These are phyloP conservation scores for Erythrophleum ivorense DNA, from an alignment of 331 rosid genomes.

Conservation along the genomic window DNA sequence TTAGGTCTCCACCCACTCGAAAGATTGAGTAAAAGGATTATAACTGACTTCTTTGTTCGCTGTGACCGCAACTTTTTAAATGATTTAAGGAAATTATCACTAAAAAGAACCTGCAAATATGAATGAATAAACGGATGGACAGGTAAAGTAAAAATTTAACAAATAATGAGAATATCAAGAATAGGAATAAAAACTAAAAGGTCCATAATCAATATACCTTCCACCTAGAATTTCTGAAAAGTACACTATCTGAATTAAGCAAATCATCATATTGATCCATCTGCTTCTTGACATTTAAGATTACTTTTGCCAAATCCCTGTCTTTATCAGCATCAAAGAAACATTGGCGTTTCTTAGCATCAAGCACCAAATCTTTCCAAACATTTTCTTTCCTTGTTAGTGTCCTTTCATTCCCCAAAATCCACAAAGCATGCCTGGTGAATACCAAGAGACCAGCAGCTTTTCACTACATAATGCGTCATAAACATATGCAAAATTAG, in stretches of 20 bases:
- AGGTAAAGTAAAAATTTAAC: too few species aligned
- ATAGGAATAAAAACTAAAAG: background rate
- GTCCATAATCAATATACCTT: conserved; percentile 34
- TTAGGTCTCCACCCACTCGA: too few species aligned
- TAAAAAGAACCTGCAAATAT: too few species aligned
- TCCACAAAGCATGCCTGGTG: conserved; percentile 70
- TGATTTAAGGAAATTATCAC: too few species aligned
- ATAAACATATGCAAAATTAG: background rate
- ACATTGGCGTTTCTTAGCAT: conserved; percentile 61
- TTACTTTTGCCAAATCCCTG: conserved; percentile 59
- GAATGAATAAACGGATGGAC: too few species aligned
- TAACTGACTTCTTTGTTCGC: too few species aligned
- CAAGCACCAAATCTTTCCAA: conserved; percentile 60
- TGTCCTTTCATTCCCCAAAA: conserved; percentile 65
- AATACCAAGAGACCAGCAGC: conserved; percentile 4
- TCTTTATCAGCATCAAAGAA: too few species aligned
- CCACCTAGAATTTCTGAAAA: too few species aligned
- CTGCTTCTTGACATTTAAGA: conserved; percentile 63
- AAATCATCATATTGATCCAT: conserved; percentile 65
- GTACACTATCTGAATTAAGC: conserved; percentile 56
- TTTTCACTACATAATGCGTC: background rate
- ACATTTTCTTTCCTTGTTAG: conserved; percentile 47
- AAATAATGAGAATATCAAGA: too few species aligned
- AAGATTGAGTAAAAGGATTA: too few species aligned
- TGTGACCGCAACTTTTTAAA: too few species aligned